Percentiles rank a stretch among this genome's conserved stretches.
These are phyloP conservation scores for Phytophthora citricola DNA, from an alignment of 352 stramenopile species.

Conservation along the genomic window DNA sequence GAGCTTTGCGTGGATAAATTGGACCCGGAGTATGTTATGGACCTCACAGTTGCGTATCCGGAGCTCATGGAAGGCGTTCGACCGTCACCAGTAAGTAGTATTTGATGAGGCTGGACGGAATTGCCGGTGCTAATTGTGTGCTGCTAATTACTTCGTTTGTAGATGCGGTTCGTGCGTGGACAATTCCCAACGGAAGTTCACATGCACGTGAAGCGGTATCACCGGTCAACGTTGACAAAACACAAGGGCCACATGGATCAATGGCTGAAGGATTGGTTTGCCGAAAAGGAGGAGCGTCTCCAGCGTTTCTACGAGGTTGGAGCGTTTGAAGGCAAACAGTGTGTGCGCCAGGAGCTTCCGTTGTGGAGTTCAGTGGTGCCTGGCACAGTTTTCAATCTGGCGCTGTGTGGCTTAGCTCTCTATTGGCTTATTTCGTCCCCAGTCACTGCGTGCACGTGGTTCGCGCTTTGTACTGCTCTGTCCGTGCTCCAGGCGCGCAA, in stretches of 20 bases:
- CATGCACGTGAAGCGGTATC: conserved; percentile 73
- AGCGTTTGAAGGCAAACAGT: conserved; percentile 49
- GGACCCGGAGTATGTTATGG: conserved; percentile 71
- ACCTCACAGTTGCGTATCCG: conserved; percentile 80
- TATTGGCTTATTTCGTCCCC: conserved; percentile 43
- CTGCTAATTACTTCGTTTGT: not conserved
- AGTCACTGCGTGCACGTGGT: conserved; percentile 43
- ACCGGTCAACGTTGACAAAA: conserved; percentile 45
- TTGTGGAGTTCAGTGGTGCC: conserved; percentile 37
- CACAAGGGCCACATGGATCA: conserved; percentile 57
- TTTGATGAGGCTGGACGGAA: not conserved
- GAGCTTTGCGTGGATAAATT: conserved; percentile 71
- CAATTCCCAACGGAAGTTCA: conserved; percentile 79
- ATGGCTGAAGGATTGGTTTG: conserved; percentile 74
- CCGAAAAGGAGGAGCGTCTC: conserved; percentile 77
- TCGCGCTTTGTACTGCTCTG: conserved; percentile 48
- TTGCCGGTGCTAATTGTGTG: not conserved
- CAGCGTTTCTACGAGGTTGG: conserved; percentile 70
- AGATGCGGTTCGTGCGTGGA: conserved; percentile 66
- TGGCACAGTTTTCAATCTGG: conserved; percentile 51
- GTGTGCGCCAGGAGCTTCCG: conserved; percentile 38
- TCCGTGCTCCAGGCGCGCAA: conserved; percentile 56
- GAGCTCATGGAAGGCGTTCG: conserved; percentile 73
- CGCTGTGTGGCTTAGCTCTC: conserved; percentile 42
- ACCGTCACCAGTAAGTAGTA: conserved; percentile 60